Percentiles rank a stretch among this genome's conserved stretches.
phyloP scores from a whole-genome alignment of 257 asterid genomes.

The Jacaranda copaia region DNA sequence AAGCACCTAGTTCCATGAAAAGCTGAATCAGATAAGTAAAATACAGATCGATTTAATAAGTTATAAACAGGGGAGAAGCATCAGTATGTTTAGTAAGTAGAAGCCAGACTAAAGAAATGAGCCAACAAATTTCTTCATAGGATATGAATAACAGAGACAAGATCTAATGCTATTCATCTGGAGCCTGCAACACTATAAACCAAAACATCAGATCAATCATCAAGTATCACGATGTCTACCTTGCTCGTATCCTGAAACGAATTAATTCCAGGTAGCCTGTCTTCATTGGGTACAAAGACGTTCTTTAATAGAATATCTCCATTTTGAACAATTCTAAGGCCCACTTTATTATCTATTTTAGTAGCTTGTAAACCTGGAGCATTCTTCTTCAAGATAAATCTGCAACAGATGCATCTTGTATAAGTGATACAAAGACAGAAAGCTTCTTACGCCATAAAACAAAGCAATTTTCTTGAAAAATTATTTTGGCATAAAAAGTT shows the following conservation, averaged over 20 bases:
- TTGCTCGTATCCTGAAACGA: slow-evolving; percentile 92
- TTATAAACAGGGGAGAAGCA: background rate
- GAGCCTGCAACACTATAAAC: slow-evolving; percentile 20
- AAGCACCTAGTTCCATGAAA: slow-evolving; percentile 70
- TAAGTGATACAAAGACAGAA: slow-evolving; percentile 27
- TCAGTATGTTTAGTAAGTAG: background rate
- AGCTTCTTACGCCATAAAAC: slow-evolving; percentile 19
- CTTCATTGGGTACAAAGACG: slow-evolving; percentile 93
- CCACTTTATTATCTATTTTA: slow-evolving; percentile 91
- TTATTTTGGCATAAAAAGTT: background rate
- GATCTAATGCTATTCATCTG: background rate
- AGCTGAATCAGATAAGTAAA: slow-evolving; percentile 23
- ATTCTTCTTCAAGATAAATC: slow-evolving; percentile 84
- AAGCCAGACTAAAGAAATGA: background rate
- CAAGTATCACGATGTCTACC: slow-evolving; percentile 51
- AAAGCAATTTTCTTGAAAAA: background rate
- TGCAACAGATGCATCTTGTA: slow-evolving; percentile 46
- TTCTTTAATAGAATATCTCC: slow-evolving; percentile 86
- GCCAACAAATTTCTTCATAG: slow-evolving; percentile 10
- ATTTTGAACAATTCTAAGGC: slow-evolving; percentile 89
- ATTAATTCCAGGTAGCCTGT: slow-evolving; percentile 82
- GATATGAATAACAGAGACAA: slow-evolving; percentile 5
- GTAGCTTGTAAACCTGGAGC: slow-evolving; percentile 89
- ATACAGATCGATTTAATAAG: background rate
- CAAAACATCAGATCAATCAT: slow-evolving; percentile 10